Base-by-base conservation (phyloP, 1,284 basidiomycete species). In the Mycena sp. region DNA sequence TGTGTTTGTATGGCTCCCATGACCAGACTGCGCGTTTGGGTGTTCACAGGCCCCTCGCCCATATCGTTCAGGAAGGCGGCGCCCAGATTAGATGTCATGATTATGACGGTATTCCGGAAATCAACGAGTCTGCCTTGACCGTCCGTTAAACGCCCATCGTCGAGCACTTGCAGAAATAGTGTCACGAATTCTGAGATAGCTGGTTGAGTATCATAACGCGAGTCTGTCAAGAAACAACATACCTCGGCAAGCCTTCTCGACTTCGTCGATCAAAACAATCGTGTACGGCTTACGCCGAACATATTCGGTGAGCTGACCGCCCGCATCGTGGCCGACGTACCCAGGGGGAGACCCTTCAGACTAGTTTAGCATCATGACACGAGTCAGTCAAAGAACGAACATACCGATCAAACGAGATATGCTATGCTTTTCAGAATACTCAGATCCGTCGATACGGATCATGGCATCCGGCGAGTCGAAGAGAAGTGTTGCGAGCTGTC, bases 121-220 rank as follows among this genome's bases (percentile, higher is more conserved):
- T 88, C 85, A 41, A 94, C 87, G 25, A 91, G 80, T 62, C 91
- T 86, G 23, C 92, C 92, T 76, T 94, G 92, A 10, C 92, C 90
- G 70, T 98, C 96, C 17, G 95, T 98, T 67, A 98, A 82, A 53
- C 90, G 88, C n/a, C 96, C 96, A 71, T 99, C 97, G 71, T 99
- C 96, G 59, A 99, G 87, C 35, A 98, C 93, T 78, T 98, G 96
- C 17, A 99, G 82, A 77, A 98, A 93, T 48, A 98, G 84, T 41
- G 94, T 96, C 67, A 95, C 89, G 65, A 98, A 96, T 78, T 96
- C 94, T 63, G 57, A 9, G 25, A 44, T 30, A 26, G 49, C 49
- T 23, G 14, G 29, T 16, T 55, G 17, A 63, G 43, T 19, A 16
- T n/a, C 10, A 9, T 12, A 16, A 35, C 19, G 45, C 2, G 21